Evolutionary conservation across 495 filamentous ascomycete species (phyloP).

Genomic region (Aspergillus nanangensis): DNA sequence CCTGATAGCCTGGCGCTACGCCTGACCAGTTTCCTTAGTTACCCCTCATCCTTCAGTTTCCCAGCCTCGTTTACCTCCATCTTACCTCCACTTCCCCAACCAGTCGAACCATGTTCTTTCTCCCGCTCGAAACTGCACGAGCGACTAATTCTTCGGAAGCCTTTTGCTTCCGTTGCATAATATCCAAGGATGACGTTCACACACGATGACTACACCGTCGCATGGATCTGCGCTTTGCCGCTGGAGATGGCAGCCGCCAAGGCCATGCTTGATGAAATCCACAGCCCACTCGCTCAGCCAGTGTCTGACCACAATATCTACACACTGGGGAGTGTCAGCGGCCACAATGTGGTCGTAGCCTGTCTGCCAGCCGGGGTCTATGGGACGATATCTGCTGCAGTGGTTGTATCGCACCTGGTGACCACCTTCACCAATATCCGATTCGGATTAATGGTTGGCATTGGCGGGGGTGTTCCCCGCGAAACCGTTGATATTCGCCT

Average conservation of each 20-base stretch:
- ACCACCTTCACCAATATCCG: neutral
- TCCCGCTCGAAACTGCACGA: too few relatives aligned
- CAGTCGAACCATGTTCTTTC: too few relatives aligned
- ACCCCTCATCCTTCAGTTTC: too few relatives aligned
- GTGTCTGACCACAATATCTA: neutral
- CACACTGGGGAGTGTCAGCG: constrained; percentile 1
- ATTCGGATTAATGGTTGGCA: constrained; percentile 1
- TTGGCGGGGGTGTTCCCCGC: constrained; percentile 1
- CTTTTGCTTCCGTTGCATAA: too few relatives aligned
- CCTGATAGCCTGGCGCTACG: too few relatives aligned
- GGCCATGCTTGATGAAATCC: neutral
- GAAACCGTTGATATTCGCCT: constrained; percentile 1
- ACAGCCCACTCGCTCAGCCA: neutral
- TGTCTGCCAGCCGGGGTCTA: neutral
- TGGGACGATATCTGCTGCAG: neutral
- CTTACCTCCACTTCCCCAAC: too few relatives aligned
- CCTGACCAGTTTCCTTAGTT: too few relatives aligned
- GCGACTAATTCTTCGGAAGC: too few relatives aligned
- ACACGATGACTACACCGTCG: too few relatives aligned
- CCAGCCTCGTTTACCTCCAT: too few relatives aligned
- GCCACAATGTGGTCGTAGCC: constrained; percentile 1
- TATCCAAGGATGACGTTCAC: neutral
- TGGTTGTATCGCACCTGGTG: neutral
- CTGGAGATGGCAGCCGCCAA: neutral
- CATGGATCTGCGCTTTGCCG: too few relatives aligned